Conservation (phyloP, 345 rosid genomes). For the Cardiospermum halicacabum region DNA sequence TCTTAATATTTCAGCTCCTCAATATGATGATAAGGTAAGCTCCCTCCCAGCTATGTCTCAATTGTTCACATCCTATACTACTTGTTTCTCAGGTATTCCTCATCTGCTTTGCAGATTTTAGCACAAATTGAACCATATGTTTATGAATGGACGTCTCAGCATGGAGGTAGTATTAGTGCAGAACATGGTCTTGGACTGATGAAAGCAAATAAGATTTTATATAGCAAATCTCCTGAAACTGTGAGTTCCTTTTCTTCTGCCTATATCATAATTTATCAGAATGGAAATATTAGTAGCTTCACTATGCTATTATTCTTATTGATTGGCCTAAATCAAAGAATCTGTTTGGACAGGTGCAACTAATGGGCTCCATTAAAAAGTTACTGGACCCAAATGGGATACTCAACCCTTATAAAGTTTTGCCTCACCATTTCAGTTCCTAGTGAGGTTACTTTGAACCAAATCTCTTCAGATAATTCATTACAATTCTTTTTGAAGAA, state of each 20-base stretch:
- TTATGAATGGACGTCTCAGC: constrained; percentile 89
- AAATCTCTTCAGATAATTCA: neutral
- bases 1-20: constrained; percentile 71
- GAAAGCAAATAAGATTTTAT: constrained; percentile 80
- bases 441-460: constrained; percentile 19
- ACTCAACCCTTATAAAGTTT: constrained; percentile 87
- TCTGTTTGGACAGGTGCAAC: constrained; percentile 43
- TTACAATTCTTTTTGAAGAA: neutral
- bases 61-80: neutral
- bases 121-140: constrained; percentile 81
- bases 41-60: constrained; percentile 1
- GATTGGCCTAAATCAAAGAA: constrained; percentile 10
- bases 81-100: neutral
- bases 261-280: neutral
- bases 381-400: constrained; percentile 78
- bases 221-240: constrained; percentile 73
- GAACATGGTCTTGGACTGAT: constrained; percentile 95
- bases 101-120: constrained; percentile 48
- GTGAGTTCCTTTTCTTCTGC: constrained; percentile 35
- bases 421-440: constrained; percentile 40
- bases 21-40: constrained; percentile 60
- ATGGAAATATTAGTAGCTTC: constrained; percentile 7
- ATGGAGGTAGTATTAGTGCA: constrained; percentile 91
- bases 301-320: neutral
- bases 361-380: constrained; percentile 77